These are phyloP conservation scores for Jasminum sambac DNA, from an alignment of 257 asterid species.

Conservation along the genomic window DNA sequence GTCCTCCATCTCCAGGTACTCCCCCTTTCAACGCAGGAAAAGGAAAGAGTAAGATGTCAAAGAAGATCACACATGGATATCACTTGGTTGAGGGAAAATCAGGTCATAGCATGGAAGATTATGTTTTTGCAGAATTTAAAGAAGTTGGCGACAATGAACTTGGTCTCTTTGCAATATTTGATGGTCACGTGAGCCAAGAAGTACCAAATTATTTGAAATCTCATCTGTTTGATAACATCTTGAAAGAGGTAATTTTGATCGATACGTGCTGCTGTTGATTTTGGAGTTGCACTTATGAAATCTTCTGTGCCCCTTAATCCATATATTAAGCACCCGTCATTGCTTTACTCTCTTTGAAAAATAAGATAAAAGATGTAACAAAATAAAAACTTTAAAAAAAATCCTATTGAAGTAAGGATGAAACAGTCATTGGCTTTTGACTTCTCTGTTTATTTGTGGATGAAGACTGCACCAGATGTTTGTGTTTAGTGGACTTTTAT, in stretches of 20 bases:
- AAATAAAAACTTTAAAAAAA: neutral
- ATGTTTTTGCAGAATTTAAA: conserved; percentile 77
- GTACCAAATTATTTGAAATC: conserved; percentile 72
- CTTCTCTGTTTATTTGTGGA: neutral
- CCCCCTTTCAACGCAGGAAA: conserved; percentile 55
- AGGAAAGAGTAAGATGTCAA: conserved; percentile 85
- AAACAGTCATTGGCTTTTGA: neutral
- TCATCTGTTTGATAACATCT: conserved; percentile 73
- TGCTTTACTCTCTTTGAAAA: neutral
- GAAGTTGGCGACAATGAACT: conserved; percentile 68
- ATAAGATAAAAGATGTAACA: neutral
- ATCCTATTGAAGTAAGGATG: neutral
- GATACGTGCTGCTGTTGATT: neutral
- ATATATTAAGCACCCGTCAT: neutral
- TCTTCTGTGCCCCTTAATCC: neutral
- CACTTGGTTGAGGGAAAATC: conserved; percentile 82
- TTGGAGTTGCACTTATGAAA: neutral
- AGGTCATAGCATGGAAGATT: conserved; percentile 82
- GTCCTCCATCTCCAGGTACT: conserved; percentile 40
- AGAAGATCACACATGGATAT: conserved; percentile 73
- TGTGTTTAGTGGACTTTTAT: no score
- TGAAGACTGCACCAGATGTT: neutral
- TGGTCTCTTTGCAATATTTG: conserved; percentile 84
- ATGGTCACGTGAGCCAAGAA: conserved; percentile 83
- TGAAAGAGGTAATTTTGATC: conserved; percentile 56